Base-by-base conservation (phyloP, 371 early-diverging fungal species). In the Neoconidiobolus thromboides region DNA sequence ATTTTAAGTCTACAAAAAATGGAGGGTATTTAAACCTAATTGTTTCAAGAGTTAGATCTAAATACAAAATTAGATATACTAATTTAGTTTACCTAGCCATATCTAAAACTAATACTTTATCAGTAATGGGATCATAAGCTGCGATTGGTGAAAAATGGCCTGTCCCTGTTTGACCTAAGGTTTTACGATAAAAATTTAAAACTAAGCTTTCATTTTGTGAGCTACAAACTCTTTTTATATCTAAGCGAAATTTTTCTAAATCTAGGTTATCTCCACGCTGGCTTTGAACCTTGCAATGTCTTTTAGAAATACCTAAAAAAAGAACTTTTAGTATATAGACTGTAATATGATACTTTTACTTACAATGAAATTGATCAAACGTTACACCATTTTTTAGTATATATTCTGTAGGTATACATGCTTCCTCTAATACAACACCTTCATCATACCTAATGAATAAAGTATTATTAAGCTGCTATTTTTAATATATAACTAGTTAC, bases 131-230 rank as follows among this genome's bases (percentile, higher is more conserved):
- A 49, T 73, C 64, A 44, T 70, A 74, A 2, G 71, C 75, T 6
- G 71, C 74, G 10, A 74, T 64, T 10, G 71, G 69, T 37, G 69
- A 69, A 42, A 47, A 63, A 51, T 63, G 64, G 43, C 72, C 72
- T 63, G 89, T 91, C 7, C 94, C 94, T 0, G 94, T 93, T 66
- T 91, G 92, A 7, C 79, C 78, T 12, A 93, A 71, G 0, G 76
- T 67, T 43, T 76, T 76, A 36, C 94, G 77, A 0, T 82, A 81
- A 60, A 88, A 93, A 0, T 88, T 87, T 43, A 88, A 76, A 0
- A 93, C 88, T 83, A 91, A 87, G 55, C 86, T 88, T 50, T 78
- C 73, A 52, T 88, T 85, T 40, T 79, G 76, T 6, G 79, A 70
- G 38, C 76, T 73, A 36, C 82, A 78, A 1, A 85, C 83, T 46